Percentiles rank a stretch among this genome's conserved stretches.
These are phyloP conservation scores for Nitzschia palea DNA, from an alignment of 108 stramenopile species.

Conservation along the genomic window DNA sequence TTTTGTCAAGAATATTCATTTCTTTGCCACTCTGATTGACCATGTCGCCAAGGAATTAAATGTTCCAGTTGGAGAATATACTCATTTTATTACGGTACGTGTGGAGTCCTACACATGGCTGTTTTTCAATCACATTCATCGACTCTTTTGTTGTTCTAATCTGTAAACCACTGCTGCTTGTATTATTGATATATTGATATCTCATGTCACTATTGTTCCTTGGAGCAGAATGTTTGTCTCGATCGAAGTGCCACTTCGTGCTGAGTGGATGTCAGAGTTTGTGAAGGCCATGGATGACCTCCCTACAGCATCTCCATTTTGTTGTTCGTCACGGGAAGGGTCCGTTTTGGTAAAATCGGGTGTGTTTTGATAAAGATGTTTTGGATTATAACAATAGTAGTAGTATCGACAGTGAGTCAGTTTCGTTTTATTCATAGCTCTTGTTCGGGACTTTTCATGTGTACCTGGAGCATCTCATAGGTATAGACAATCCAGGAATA, in stretches of 20 bases:
- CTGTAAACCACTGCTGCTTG: too few species aligned
- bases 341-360: too few species aligned
- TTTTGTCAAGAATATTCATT: constrained; percentile 67
- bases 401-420: background rate
- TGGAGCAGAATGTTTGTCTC: constrained; percentile 31
- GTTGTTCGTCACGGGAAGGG: too few species aligned
- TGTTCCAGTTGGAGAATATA: constrained; percentile 56
- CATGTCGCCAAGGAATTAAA: constrained; percentile 48
- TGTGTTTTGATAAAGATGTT: too few species aligned
- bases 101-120: too few species aligned
- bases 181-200: too few species aligned
- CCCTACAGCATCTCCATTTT: too few species aligned
- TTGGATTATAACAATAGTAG: background rate
- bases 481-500: constrained; percentile 20
- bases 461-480: background rate
- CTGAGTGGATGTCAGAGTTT: too few species aligned
- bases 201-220: background rate
- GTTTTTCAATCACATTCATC: too few species aligned
- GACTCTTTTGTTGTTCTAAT: too few species aligned
- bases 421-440: background rate
- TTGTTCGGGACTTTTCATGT: background rate
- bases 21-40: constrained; percentile 55
- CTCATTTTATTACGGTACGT: constrained; percentile 49
- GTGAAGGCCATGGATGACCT: too few species aligned
- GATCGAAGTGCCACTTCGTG: constrained; percentile 44